These are phyloP conservation scores for Arachis hypogaea DNA, from an alignment of 306 rosid genomes.

Conservation along the genomic window DNA sequence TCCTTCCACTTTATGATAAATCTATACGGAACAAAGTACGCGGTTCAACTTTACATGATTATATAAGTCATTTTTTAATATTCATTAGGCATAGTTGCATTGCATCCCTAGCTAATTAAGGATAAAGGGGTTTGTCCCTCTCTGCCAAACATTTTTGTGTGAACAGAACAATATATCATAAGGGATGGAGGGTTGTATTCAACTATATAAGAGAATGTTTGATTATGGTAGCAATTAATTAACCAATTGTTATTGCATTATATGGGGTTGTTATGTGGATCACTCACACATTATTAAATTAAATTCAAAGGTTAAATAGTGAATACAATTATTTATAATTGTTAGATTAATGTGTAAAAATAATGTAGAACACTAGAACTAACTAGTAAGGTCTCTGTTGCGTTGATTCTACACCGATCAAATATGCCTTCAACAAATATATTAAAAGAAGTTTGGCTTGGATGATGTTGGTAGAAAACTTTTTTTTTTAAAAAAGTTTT, in stretches of 20 bases:
- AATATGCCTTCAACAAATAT: neutral
- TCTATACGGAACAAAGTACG: constrained; percentile 47
- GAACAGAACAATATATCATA: constrained; percentile 35
- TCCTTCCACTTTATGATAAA: constrained; percentile 31
- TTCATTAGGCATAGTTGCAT: constrained; percentile 43
- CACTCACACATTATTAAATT: constrained; percentile 8
- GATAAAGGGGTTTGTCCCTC: neutral
- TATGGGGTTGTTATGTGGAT: neutral
- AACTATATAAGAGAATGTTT: constrained; percentile 7
- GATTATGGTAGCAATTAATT: neutral
- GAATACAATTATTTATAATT: neutral
- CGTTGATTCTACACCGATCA: constrained; percentile 5
- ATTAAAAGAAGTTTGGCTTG: neutral
- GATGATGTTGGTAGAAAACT: neutral
- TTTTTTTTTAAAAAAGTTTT: too few species aligned
- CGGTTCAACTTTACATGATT: constrained; percentile 39
- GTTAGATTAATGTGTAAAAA: neutral
- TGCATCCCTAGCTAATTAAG: constrained; percentile 42
- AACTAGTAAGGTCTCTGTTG: neutral
- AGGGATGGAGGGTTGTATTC: constrained; percentile 16
- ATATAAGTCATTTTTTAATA: neutral
- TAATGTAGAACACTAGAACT: neutral
- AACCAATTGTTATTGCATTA: constrained; percentile 12
- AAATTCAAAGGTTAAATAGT: constrained; percentile 10
- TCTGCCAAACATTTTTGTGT: constrained; percentile 24